Evolutionary conservation across 164 flowering plant species (phyloP), one percentile per base, ranked within the genome.

Genomic region (Pachysandra terminalis): DNA sequence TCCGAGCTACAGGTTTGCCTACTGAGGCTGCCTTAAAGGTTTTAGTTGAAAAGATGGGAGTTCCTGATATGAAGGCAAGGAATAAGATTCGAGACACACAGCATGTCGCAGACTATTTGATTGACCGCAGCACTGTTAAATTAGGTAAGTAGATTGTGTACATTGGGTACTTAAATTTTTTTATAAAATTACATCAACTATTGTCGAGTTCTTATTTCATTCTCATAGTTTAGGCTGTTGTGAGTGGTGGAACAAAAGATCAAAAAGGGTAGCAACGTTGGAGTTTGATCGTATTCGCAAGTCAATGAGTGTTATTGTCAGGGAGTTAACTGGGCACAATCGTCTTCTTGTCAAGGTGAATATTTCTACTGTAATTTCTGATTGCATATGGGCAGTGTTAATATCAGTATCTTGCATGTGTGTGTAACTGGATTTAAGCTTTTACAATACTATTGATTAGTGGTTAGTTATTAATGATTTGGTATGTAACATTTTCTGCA

Each of bases 11-110:
- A 4, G 97, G 98, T 57, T 80, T 93, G 82, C 98, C 97, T 10
- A 93, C 97, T 52, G 98, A 93, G 75, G 98, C 97, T 64, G 98
- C 98, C 71, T 87, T 93, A 17, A 93, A 93, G 83, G 98, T 93
- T 68, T 74, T 90, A 79, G 98, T 89, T 59, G 98, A 93, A 72
- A 93, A 93, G 78, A 93, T 93, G 98, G 97, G 98, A 53, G 87
- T 93, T 71, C 96, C 96, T 25, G 96, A 90, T 75, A 51, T 45
- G 9, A 89, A 87, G 81, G 87, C 78, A 32, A 82, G 89, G 80
- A 87, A 81, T 64, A 82, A 77, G 74, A 82, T 86, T 53, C 86
- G 82, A 19, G 87, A 86, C 23, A 59, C 80, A 15, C 88, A 85
- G 67, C 74, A 84, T 80, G 85, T 82, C 66, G 84, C 87, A 40